phyloP scores from a whole-genome alignment of 2,329 filamentous ascomycete genomes.

The Colletotrichum sp. region DNA sequence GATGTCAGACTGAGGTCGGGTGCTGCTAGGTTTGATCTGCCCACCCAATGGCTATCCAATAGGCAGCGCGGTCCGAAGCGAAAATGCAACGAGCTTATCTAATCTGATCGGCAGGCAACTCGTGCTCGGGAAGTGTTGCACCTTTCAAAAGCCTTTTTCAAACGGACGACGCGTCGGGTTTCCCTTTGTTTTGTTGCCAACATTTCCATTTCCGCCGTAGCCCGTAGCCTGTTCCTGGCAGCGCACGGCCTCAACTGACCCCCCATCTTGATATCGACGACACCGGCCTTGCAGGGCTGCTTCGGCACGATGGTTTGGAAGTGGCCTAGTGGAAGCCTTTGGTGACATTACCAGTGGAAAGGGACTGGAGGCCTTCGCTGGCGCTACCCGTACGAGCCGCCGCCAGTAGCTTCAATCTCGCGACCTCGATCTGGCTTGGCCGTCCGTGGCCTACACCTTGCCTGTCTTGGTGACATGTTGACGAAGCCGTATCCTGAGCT shows the following conservation, averaged over 20 bases:
- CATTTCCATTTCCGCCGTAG: not conserved
- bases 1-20: not conserved
- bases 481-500: not conserved
- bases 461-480: not conserved
- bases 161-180: not conserved
- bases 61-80: not conserved
- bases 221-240: not conserved
- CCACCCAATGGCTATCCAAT: not conserved
- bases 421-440: not conserved
- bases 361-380: not conserved
- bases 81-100: not conserved
- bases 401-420: not conserved
- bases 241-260: not conserved
- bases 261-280: not conserved
- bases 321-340: not conserved
- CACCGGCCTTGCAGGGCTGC: not conserved
- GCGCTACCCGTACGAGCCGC: not conserved
- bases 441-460: too few species aligned
- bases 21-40: not conserved
- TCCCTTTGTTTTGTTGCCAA: not conserved
- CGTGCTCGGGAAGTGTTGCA: not conserved
- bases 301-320: not conserved
- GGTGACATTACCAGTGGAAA: not conserved
- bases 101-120: not conserved
- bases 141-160: not conserved